Conservation (phyloP, 1,284 basidiomycete genomes). For the Farysia itapuensis region DNA sequence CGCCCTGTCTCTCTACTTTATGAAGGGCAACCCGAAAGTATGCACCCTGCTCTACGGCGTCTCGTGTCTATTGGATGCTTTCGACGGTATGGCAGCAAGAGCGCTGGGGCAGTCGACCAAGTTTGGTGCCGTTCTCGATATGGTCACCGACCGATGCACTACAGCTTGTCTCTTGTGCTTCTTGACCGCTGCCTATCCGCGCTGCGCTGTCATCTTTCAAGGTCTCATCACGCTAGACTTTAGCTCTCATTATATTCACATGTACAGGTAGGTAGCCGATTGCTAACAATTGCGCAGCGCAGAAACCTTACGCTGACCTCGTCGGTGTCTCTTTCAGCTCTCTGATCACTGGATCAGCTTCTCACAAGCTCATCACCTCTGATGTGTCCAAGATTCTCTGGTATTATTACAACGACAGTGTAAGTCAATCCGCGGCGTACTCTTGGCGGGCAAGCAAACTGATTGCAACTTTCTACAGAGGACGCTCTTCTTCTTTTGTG, state of each 20-base stretch:
- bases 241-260: conserved; percentile 98
- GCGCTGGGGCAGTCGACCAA: conserved; percentile 83
- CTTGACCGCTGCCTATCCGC: conserved; percentile 83
- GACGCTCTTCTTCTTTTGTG: conserved; percentile 89
- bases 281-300: background rate
- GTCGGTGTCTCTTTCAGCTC: conserved; percentile 67
- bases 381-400: conserved; percentile 89
- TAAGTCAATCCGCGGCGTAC: too few species aligned
- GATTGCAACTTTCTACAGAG: conserved; percentile 35
- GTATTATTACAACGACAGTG: conserved; percentile 90
- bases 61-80: conserved; percentile 92
- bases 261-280: conserved; percentile 81
- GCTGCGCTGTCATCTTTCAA: conserved; percentile 82
- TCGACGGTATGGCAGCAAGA: conserved; percentile 92
- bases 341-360: conserved; percentile 84
- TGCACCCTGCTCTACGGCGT: conserved; percentile 88
- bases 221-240: conserved; percentile 97
- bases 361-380: conserved; percentile 87
- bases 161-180: conserved; percentile 94
- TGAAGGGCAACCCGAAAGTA: conserved; percentile 78
- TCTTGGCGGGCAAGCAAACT: too few species aligned
- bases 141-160: conserved; percentile 99
- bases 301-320: background rate
- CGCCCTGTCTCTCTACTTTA: conserved; percentile 83
- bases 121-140: conserved; percentile 97